Percentiles rank a stretch among this genome's conserved stretches.
These are phyloP conservation scores for Colletotrichum viniferum DNA, from an alignment of 2,329 filamentous ascomycete genomes.

Conservation along the genomic window DNA sequence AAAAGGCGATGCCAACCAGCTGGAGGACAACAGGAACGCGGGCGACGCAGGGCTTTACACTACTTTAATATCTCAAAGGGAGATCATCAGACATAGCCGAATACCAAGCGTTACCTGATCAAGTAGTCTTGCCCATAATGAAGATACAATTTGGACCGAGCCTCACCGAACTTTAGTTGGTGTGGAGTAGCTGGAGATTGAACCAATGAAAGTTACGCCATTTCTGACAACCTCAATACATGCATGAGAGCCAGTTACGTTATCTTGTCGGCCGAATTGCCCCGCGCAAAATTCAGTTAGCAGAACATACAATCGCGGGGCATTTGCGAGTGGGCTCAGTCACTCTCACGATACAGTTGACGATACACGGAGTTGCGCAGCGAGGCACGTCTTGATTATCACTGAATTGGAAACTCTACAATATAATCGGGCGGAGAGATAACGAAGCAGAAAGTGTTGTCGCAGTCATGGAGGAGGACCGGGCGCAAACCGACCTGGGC, in stretches of 20 bases:
- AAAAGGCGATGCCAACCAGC: neutral
- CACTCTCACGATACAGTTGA: neutral
- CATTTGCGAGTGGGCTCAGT: neutral
- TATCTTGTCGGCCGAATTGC: conserved; percentile 10
- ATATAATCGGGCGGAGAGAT: neutral
- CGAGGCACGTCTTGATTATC: neutral
- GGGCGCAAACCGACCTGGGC: conserved; percentile 72
- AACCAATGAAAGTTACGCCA: neutral
- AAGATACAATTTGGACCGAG: neutral
- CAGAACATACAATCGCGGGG: conserved; percentile 8
- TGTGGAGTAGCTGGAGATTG: neutral
- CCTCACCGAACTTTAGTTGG: neutral
- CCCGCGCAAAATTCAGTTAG: conserved; percentile 19
- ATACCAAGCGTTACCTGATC: neutral
- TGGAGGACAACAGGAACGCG: neutral
- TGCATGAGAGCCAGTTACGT: neutral
- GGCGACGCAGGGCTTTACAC: neutral
- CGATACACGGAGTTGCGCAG: neutral
- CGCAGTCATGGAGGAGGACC: conserved; percentile 74
- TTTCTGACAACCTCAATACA: neutral
- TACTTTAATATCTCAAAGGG: neutral
- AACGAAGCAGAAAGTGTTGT: neutral
- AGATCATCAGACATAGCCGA: neutral
- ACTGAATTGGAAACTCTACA: neutral
- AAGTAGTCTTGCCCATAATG: neutral